Evolutionary conservation across 768 basidiomycete genomes (phyloP), one percentile per base, ranked within the genome.

Genomic region (Candolleomyces eurysporus): DNA sequence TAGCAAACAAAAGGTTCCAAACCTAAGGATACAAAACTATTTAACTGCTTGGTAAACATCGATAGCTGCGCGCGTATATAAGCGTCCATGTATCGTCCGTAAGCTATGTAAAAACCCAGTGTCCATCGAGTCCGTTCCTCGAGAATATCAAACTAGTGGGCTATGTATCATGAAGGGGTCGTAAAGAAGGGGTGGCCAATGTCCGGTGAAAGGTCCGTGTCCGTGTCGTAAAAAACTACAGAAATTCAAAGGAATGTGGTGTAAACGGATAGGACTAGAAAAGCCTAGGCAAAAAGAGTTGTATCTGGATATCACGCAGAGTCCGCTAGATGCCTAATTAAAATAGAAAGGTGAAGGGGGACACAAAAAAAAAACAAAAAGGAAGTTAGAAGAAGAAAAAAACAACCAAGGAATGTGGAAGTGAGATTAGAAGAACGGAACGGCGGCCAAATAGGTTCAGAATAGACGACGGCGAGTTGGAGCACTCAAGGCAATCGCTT

Each of bases 401-500:
- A 36, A 45, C 57, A 46, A 39, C 53, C 45, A 56, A 56, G 36
- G 54, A 56, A 22, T 56, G 58, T 57, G 59, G 50, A 48, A 54
- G 53, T 40, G 13, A n/a, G 46, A 32, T 57, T 2, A 19, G 53
- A 17, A 32, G 58, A 57, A 58, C 62, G 46, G 57, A 62, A 31
- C 40, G 60, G 42, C 46, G 62, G 64, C 66, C 59, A 61, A 22
- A 13, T 45, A 46, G 60, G 26, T 22, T 16, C 30, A 26, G 54
- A 50, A 36, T 5, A 51, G 48, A 8, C 39, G n/a, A 11, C 40
- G 48, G 57, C 53, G 51, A 57, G 9, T 43, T 14, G 45, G n/a
- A 19, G 56, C 59, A 45, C 60, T 69, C 71, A 70, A 46, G 74
- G 67, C 50, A 79, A 70, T 64, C 78, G 73, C 67, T 80, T 79